These are phyloP conservation scores for Mimosa pudica DNA, from an alignment of 306 rosid genomes.

Conservation along the genomic window DNA sequence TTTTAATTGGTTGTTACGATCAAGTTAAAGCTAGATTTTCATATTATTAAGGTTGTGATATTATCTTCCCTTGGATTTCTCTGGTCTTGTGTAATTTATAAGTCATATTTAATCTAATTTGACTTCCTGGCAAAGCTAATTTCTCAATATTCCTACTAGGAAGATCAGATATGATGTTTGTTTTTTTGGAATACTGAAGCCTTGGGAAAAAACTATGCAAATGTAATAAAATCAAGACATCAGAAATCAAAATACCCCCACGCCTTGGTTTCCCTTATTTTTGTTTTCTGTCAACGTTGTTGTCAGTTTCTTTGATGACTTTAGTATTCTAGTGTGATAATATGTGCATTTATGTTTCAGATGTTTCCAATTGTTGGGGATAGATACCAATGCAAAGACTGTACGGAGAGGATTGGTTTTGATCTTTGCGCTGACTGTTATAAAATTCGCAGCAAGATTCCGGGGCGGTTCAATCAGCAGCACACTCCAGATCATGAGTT, in stretches of 20 bases:
- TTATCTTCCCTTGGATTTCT: slow-evolving; percentile 20
- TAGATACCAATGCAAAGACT: slow-evolving; percentile 75
- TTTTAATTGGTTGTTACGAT: slow-evolving; percentile 10
- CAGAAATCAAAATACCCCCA: not conserved
- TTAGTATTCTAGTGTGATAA: slow-evolving; percentile 15
- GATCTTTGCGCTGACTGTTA: slow-evolving; percentile 84
- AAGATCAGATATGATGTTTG: not conserved
- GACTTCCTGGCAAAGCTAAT: not conserved
- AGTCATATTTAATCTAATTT: not conserved
- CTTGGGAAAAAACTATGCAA: not conserved
- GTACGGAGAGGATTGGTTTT: slow-evolving; percentile 64
- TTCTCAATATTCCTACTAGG: not conserved
- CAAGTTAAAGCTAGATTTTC: slow-evolving; percentile 10
- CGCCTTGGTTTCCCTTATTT: not conserved
- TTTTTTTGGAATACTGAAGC: not conserved
- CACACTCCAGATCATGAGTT: slow-evolving; percentile 81
- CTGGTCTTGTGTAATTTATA: not conserved
- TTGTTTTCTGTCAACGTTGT: not conserved
- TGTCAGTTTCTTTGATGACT: not conserved
- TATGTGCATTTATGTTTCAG: slow-evolving; percentile 43
- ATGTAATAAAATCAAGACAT: not conserved
- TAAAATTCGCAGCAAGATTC: slow-evolving; percentile 65
- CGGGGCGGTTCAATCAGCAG: slow-evolving; percentile 93
- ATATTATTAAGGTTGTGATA: slow-evolving; percentile 10
- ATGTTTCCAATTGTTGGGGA: slow-evolving; percentile 72